Evolutionary conservation across 164 flowering plant species (phyloP).

Genomic region (Protea cynaroides): DNA sequence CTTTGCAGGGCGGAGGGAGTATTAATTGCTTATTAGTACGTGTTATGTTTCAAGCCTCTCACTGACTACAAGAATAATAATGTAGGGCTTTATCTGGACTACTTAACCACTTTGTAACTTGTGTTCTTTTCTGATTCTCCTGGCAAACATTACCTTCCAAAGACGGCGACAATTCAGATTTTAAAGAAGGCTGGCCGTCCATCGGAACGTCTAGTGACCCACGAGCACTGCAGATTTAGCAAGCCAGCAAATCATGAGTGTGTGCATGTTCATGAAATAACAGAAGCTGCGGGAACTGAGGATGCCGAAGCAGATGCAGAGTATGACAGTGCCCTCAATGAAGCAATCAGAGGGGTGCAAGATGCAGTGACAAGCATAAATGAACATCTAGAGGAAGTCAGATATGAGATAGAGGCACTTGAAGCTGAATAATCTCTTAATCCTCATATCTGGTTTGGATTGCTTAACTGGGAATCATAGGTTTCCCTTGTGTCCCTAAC

Average conservation of each 20-base stretch:
- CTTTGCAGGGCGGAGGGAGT: too few species aligned
- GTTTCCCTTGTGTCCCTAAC: too few species aligned
- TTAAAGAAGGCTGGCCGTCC: conserved; percentile 95
- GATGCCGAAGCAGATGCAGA: conserved; percentile 95
- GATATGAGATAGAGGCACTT: conserved; percentile 83
- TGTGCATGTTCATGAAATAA: conserved; percentile 72
- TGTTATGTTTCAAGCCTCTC: too few species aligned
- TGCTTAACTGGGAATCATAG: too few species aligned
- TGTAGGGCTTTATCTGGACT: too few species aligned
- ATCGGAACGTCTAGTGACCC: conserved; percentile 76
- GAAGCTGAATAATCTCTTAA: conserved; percentile 22
- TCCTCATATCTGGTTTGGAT: too few species aligned
- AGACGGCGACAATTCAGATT: conserved; percentile 91
- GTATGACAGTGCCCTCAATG: conserved; percentile 71
- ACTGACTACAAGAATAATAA: too few species aligned
- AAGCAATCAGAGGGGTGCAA: conserved; percentile 90
- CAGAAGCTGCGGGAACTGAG: conserved; percentile 83
- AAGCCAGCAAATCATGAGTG: conserved; percentile 62
- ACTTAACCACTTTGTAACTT: background rate
- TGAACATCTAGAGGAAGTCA: conserved; percentile 79
- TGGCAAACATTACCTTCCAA: background rate
- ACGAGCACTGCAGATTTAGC: conserved; percentile 62
- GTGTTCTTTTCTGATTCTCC: background rate
- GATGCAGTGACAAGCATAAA: conserved; percentile 77
- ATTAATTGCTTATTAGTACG: too few species aligned